Evolutionary conservation across 2,329 filamentous ascomycete species (phyloP), one percentile per base, ranked within the genome.

Genomic region (Orbilia quercus): DNA sequence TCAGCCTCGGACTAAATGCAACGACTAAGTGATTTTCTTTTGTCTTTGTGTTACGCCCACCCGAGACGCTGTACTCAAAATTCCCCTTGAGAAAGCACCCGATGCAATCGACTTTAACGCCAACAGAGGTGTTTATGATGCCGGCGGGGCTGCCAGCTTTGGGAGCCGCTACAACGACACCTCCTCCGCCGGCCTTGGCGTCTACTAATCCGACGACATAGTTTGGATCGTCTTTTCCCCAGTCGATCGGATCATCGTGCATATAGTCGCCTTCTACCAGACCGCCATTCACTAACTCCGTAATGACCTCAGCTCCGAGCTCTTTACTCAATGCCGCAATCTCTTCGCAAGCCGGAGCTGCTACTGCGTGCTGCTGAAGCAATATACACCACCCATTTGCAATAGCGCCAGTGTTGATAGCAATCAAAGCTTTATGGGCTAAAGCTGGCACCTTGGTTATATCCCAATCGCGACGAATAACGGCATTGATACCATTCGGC

Each of bases 21-120:
- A 66, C 44, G 2, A 58, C 25, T 11, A 66, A 12, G 2, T 66
- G 42, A 14, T 38, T 25, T 14, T 55, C 18, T 9, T 42, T 28
- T 2, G 58, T 44, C 20, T 53, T 51, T 16, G 58, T 38, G 36
- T 66, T 54, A 14, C 53, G 51, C 16, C 44, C 40, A 9, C 62
- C 62, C 2, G 28, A 31, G 14, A 44, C 62, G 11, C 25, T 58
- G 16, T 58, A 66, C 5, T 42, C 51, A 16, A 66, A 16, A 9
- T 31, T 58, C 1, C 62, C 62, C 16, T 31, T 44, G n/a, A 66
- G 11, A 31, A 31, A 66, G 34, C 62, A 66, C 1, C 62, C 62
- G n/a, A 66, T 22, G 25, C 62, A 66, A 14, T 31, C 9, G 28
- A 31, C 28, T 31, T 31, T 31, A 9, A 31, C 28, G 9, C 28